Evolutionary conservation across 2,329 filamentous ascomycete species (phyloP), one percentile per base, ranked within the genome.

Genomic region (Calonectria pteridis): DNA sequence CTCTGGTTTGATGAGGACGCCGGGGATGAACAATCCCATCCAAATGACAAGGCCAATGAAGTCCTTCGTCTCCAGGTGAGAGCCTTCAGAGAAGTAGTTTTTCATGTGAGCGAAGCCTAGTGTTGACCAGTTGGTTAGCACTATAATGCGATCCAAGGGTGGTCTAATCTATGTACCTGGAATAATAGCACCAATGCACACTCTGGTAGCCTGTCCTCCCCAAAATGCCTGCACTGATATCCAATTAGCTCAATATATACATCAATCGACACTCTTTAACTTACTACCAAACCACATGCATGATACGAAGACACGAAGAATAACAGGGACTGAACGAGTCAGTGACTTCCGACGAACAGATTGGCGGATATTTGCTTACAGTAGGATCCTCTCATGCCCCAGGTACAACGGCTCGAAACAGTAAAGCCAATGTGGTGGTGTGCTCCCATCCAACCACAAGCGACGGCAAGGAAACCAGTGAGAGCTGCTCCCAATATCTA

Each of bases 301-400:
- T 2, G 75, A 75, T 13, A 77, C 71, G 43, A 82, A 81, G 26
- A 81, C 74, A 16, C 80, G 77, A 16, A 80, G 64, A 4, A 81
- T 70, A n/a, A 82, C 80, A 0, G 80, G 79, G 51, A 80, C 77
- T 78, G 6, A 10, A n/a, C 9, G 23, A 1, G 6, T 73, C 62
- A 71, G 71, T 31, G 20, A n/a, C n/a, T n/a, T 28, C 33, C 11
- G 9, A 3, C 11, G 33, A 40, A 28, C n/a, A 6, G 9, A 26
- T n/a, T 16, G 33, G n/a, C 3, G 14, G 6, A 10, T 26, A 29
- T n/a, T 49, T 13, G 74, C 76, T 63, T 29, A 78, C 79, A 77
- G 67, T 88, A 89, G 58, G 85, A 87, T 2, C 84, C 87, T 35
- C 85, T 82, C 79, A 89, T 78, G 4, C 88, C 88, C 87, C 88